Evolutionary conservation across 768 basidiomycete species (phyloP).

Genomic region (Naematelia encephala): DNA sequence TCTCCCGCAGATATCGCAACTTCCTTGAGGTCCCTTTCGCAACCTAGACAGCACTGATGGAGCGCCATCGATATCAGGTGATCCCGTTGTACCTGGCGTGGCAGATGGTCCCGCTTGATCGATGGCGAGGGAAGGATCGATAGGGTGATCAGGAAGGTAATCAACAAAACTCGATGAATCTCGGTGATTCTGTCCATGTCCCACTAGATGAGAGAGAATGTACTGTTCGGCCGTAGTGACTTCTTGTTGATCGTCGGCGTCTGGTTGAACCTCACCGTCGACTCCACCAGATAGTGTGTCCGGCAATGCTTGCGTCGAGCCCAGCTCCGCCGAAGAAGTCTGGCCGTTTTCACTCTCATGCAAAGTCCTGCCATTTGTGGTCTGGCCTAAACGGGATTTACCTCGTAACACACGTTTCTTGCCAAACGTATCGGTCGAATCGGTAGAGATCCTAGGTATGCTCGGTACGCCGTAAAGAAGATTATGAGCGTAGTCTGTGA

Average conservation of each 20-base stretch:
- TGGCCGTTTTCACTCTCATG: neutral
- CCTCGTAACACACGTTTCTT: neutral
- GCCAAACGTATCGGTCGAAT: neutral
- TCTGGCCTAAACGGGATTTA: neutral
- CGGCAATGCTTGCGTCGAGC: neutral
- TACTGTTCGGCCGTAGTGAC: slow-evolving; percentile 7
- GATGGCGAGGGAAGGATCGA: neutral
- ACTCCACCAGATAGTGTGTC: neutral
- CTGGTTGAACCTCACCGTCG: neutral
- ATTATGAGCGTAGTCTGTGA: slow-evolving; percentile 13
- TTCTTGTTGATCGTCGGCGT: neutral
- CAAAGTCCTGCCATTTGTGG: neutral
- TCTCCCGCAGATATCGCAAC: slow-evolving; percentile 42
- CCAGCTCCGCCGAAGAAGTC: neutral
- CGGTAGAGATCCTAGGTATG: neutral
- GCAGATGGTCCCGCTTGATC: neutral
- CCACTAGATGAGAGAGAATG: slow-evolving; percentile 3
- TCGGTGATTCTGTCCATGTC: neutral
- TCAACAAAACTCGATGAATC: neutral
- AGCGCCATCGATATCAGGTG: neutral
- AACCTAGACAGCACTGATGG: slow-evolving; percentile 23
- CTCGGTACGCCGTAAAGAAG: slow-evolving; percentile 3
- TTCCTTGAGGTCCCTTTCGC: slow-evolving; percentile 37
- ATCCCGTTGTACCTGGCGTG: neutral
- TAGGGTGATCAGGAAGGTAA: neutral